These are phyloP conservation scores for Straminergon stramineum DNA, from an alignment of 225 moss, liverwort and hornwort genomes.

Conservation along the genomic window DNA sequence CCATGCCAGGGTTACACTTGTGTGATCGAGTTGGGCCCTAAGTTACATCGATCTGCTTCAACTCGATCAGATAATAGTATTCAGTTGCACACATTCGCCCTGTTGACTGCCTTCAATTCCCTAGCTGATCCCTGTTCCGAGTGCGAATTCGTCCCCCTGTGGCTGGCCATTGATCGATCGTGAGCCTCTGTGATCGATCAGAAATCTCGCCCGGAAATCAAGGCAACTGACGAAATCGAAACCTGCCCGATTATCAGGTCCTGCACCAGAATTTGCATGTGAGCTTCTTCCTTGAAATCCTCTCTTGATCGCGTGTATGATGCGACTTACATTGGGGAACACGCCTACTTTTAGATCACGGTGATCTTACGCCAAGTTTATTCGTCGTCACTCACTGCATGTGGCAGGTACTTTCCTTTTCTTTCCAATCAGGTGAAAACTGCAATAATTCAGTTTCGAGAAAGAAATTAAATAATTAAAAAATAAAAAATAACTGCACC, in stretches of 20 bases:
- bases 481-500: no score
- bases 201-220: neutral
- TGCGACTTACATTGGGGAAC: neutral
- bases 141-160: neutral
- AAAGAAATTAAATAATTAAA: neutral
- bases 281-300: neutral
- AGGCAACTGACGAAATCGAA: neutral
- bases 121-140: neutral
- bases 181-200: neutral
- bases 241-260: neutral
- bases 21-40: neutral
- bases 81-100: neutral
- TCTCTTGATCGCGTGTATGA: neutral
- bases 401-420: neutral
- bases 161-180: neutral
- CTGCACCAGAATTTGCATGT: neutral
- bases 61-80: neutral
- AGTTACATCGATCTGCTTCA: neutral
- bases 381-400: neutral
- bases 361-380: neutral
- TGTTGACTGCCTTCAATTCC: neutral
- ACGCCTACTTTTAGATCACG: neutral
- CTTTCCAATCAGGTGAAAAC: neutral
- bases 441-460: neutral
- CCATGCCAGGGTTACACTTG: neutral